Evolutionary conservation across 768 basidiomycete species (phyloP).

Genomic region (Leccinum longicurvipes): DNA sequence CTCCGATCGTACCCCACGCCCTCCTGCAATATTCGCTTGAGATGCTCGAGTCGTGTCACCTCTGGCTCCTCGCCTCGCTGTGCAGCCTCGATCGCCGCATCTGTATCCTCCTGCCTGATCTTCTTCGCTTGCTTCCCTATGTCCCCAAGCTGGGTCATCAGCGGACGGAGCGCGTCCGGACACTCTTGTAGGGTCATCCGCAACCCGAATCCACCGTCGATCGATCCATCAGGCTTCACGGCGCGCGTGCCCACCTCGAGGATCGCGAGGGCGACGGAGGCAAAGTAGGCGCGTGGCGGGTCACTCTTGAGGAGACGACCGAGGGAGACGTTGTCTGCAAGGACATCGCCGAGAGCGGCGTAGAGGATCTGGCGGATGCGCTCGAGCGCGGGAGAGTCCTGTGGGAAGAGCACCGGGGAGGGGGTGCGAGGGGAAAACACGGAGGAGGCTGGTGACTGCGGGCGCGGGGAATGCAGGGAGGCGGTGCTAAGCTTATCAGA

Average conservation of each 20-base stretch:
- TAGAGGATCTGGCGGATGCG: slow-evolving; percentile 87
- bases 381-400: slow-evolving; percentile 52
- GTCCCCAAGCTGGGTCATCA: slow-evolving; percentile 61
- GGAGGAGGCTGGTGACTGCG: slow-evolving; percentile 12
- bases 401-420: slow-evolving; percentile 45
- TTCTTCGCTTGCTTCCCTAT: slow-evolving; percentile 51
- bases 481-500: neutral
- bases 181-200: slow-evolving; percentile 58
- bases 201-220: slow-evolving; percentile 50
- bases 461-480: neutral
- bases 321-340: slow-evolving; percentile 54
- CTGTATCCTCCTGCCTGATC: slow-evolving; percentile 54
- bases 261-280: slow-evolving; percentile 69
- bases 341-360: slow-evolving; percentile 69
- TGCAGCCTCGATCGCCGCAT: slow-evolving; percentile 42
- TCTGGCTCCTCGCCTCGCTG: slow-evolving; percentile 34
- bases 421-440: slow-evolving; percentile 40
- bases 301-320: slow-evolving; percentile 56
- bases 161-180: slow-evolving; percentile 58
- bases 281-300: slow-evolving; percentile 75
- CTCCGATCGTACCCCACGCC: slow-evolving; percentile 56
- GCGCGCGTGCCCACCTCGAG: slow-evolving; percentile 59
- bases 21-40: slow-evolving; percentile 52
- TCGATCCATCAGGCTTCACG: slow-evolving; percentile 44
- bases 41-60: slow-evolving; percentile 53